These are phyloP conservation scores for Austroboletus niveus DNA, from an alignment of 1,284 basidiomycete species.

Conservation along the genomic window DNA sequence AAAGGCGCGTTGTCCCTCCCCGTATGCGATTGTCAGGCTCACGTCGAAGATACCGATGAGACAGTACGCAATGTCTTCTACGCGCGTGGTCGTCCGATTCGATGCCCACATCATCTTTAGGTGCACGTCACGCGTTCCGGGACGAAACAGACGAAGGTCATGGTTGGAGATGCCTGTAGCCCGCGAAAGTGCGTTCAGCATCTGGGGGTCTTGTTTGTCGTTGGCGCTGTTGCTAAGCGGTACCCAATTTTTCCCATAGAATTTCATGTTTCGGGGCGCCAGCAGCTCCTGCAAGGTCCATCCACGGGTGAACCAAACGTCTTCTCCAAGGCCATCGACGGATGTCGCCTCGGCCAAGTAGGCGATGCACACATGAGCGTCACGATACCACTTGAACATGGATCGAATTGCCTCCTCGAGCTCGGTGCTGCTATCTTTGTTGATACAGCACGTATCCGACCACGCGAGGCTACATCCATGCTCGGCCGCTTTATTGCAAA, in stretches of 20 bases:
- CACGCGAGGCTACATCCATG: slow-evolving; percentile 30
- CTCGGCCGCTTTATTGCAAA: slow-evolving; percentile 27
- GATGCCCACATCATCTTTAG: slow-evolving; percentile 35
- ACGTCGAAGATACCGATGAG: slow-evolving; percentile 34
- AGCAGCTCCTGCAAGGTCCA: slow-evolving; percentile 32
- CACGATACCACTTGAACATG: slow-evolving; percentile 34
- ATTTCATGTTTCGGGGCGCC: slow-evolving; percentile 30
- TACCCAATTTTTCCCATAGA: slow-evolving; percentile 27
- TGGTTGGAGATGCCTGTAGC: slow-evolving; percentile 28
- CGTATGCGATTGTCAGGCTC: slow-evolving; percentile 34
- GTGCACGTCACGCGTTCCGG: slow-evolving; percentile 28
- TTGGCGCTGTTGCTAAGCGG: slow-evolving; percentile 22
- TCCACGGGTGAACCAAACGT: slow-evolving; percentile 35
- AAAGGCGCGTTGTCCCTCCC: slow-evolving; percentile 32
- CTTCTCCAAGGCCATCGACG: slow-evolving; percentile 24
- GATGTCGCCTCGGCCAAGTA: slow-evolving; percentile 32
- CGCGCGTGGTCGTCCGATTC: slow-evolving; percentile 30
- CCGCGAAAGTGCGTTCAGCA: slow-evolving; percentile 26
- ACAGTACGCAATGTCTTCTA: slow-evolving; percentile 32
- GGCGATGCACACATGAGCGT: slow-evolving; percentile 30
- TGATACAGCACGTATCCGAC: slow-evolving; percentile 30
- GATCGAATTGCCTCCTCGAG: slow-evolving; percentile 34
- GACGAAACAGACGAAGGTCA: slow-evolving; percentile 26
- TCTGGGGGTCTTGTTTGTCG: slow-evolving; percentile 25
- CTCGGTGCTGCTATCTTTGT: slow-evolving; percentile 10